Conservation (phyloP, 1,284 basidiomycete species). For the Puccinia horiana region DNA sequence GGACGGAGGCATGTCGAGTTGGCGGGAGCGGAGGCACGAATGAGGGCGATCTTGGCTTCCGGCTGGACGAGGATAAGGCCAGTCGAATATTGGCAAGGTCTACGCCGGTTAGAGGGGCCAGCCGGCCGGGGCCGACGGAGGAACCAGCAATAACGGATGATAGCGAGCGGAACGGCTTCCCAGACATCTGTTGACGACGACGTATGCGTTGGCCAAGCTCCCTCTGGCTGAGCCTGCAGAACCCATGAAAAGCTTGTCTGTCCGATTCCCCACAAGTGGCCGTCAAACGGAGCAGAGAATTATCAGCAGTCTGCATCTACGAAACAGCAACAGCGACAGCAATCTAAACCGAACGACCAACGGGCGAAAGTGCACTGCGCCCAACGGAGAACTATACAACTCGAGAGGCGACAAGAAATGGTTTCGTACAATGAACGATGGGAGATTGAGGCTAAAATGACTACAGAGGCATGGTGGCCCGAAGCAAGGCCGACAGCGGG, state of each 20-base stretch:
- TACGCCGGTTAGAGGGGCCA: conserved; percentile 17
- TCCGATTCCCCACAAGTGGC: no score
- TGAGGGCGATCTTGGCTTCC: background rate
- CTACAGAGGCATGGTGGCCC: no score
- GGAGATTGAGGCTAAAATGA: no score
- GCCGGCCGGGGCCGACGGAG: conserved; percentile 1
- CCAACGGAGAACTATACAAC: no score
- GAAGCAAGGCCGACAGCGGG: no score
- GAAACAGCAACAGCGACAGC: background rate
- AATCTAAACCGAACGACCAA: background rate
- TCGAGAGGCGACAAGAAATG: no score
- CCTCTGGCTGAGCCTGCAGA: no score
- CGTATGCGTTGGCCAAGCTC: no score
- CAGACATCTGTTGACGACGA: conserved; percentile 4
- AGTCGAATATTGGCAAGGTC: conserved; percentile 25
- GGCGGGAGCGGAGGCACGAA: background rate
- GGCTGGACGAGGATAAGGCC: conserved; percentile 2
- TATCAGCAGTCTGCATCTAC: no score
- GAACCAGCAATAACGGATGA: background rate
- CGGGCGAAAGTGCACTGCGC: background rate
- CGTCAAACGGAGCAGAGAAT: no score
- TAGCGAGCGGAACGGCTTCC: background rate
- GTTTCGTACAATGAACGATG: no score
- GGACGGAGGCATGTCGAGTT: conserved; percentile 30
- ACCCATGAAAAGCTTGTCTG: no score